Evolutionary conservation across 768 basidiomycete species (phyloP).

Genomic region (Serendipita indica): DNA sequence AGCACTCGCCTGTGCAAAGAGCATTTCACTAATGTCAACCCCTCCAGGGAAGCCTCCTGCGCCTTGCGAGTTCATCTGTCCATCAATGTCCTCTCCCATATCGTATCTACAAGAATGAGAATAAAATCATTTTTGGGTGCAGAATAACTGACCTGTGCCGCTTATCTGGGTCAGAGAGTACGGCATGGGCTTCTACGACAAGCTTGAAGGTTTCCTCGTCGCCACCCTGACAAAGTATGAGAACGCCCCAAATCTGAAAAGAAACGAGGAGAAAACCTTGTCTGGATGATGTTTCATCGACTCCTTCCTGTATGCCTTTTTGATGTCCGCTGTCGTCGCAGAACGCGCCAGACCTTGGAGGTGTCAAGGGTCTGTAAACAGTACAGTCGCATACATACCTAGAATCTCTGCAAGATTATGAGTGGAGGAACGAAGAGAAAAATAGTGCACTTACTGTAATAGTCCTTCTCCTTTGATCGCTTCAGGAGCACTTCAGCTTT

Average conservation of each 20-base stretch:
- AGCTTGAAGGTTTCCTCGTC: conserved; percentile 95
- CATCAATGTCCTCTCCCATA: conserved; percentile 69
- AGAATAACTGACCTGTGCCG: conserved; percentile 32
- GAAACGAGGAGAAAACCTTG: conserved; percentile 23
- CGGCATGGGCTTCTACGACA: conserved; percentile 64
- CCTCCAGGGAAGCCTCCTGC: conserved; percentile 11
- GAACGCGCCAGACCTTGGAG: conserved; percentile 36
- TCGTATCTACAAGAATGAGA: conserved; percentile 35
- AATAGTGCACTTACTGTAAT: conserved; percentile 32
- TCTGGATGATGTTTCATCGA: conserved; percentile 31
- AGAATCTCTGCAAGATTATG: background rate
- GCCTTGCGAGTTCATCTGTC: conserved; percentile 19
- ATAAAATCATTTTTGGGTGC: background rate
- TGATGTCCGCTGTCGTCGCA: conserved; percentile 58
- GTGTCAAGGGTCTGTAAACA: background rate
- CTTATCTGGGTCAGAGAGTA: conserved; percentile 61
- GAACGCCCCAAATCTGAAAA: background rate
- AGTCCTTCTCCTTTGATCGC: conserved; percentile 81
- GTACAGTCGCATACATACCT: background rate
- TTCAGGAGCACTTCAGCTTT: conserved; percentile 74
- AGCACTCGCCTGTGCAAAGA: background rate
- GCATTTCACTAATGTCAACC: background rate
- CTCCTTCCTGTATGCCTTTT: conserved; percentile 82
- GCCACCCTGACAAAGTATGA: conserved; percentile 44
- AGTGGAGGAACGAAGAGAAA: background rate